Evolutionary conservation across 148 eudicot genomes (phyloP).

Genomic region (Fagopyrum homotropicum): DNA sequence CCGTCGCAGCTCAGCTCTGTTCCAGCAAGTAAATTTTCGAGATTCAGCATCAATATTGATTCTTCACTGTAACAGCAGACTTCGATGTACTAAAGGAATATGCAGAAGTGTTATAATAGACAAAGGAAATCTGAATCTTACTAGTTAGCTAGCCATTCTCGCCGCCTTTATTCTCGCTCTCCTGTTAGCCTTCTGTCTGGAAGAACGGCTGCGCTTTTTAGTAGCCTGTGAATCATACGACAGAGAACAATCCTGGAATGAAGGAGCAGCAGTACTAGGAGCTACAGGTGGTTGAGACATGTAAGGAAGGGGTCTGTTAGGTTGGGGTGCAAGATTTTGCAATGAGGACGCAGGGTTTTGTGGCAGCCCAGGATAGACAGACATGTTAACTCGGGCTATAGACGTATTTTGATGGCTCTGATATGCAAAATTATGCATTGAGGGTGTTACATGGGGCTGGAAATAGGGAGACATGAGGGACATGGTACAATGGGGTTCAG

Average conservation of each 20-base stretch:
- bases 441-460: slow-evolving; percentile 6
- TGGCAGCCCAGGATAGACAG: neutral
- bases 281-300: slow-evolving; percentile 13
- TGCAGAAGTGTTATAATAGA: neutral
- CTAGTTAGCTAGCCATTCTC: slow-evolving; percentile 16
- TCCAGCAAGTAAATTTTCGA: neutral
- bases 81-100: neutral
- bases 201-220: slow-evolving; percentile 24
- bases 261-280: slow-evolving; percentile 28
- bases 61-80: too few relatives aligned
- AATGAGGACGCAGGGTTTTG: neutral
- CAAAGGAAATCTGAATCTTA: slow-evolving; percentile 16
- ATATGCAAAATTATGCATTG: slow-evolving; percentile 8
- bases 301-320: neutral
- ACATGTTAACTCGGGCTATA: neutral
- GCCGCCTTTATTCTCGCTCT: slow-evolving; percentile 14
- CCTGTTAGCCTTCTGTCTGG: slow-evolving; percentile 32
- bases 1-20: too few relatives aligned
- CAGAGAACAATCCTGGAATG: slow-evolving; percentile 20
- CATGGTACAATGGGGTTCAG: neutral
- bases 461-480: neutral
- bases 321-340: neutral
- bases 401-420: neutral
- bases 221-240: slow-evolving; percentile 19
- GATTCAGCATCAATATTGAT: neutral